Base-by-base conservation (phyloP, 805 yeast genomes). In the Monosporozyma aerobia region DNA sequence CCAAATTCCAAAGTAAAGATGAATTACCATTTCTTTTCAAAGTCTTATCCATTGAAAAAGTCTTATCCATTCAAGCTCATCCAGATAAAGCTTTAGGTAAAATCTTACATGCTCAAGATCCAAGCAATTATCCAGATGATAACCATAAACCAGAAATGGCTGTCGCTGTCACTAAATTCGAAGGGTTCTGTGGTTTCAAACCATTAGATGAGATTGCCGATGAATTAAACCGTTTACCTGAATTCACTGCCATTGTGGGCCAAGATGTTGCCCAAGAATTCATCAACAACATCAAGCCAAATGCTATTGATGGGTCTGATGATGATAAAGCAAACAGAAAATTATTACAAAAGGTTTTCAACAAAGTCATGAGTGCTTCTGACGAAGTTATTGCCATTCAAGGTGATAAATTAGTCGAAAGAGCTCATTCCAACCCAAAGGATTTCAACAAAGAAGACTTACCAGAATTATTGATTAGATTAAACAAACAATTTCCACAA, bases 141-240 rank as follows among this genome's bases (percentile, higher is more conserved):
- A 94, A 94, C 75, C 99, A 94, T 73, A 94, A 94, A 75, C 99
- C 99, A n/a, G 99, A 94, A 71, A 94, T 94, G 99, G 98, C 99
- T 49, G 81, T 94, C 64, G 99, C 99, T 8, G 83, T 94, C 51
- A 90, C 98, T 23, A 87, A 81, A 55, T 94, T 94, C 63, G 98
- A 94, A 74, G 98, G 97, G 0, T 92, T 94, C 73, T 94, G 99
- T 72, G 99, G 99, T 0, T 94, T 94, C 76, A 85, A 94, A 67
- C 99, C 99, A 22, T 78, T 90, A 63, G 77, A 75, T 37, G 85
- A 90, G 71, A 78, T 94, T 59, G 83, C 83, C 48, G 74, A 74
- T 46, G 82, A 87, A 56, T 77, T 94, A 62, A 65, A 76, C 54
- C 78, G 79, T 13, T 79, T 94, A 49, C 92, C 95, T 3, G 97